Base-by-base conservation (phyloP, 768 basidiomycete genomes). In the Amanita exitialis region DNA sequence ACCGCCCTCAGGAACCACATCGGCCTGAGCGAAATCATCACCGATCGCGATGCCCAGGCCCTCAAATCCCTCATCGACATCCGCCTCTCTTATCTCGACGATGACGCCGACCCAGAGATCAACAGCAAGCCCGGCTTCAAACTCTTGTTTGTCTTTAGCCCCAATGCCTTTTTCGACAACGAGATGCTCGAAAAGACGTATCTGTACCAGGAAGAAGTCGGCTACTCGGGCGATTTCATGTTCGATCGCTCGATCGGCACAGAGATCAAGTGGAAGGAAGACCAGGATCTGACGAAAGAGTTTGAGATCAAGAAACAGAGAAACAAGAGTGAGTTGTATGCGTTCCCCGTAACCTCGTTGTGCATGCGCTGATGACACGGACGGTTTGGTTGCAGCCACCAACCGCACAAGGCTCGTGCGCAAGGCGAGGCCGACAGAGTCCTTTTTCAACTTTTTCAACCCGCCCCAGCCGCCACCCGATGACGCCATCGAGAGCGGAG, bases 231-330 rank as follows among this genome's bases (percentile, higher is more conserved):
- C 60, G 95, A 98, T 73, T 96, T 95, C 62, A 82, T 95, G 44
- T 99, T 95, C 68, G 92, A 96, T 74, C 85, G 81, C 54, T 91
- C 95, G 43, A 81, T 90, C 61, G 95, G 95, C n/a, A 86, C 86
- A 41, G 78, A 84, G 61, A 93, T 99, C 71, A 81, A 84, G 67
- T 99, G 95, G 95, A 95, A 95, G 72, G 93, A 90, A 66, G 94
- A 95, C 59, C 94, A 96, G 72, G 91, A 99, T 69, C 76, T 99
- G 52, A 99, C 95, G 47, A 91, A 92, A 72, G 89, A 90, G 71
- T 88, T 90, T 60, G 95, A 98, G 73, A 94, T 97, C 67, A 96
- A 95, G 79, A 97, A 96, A 76, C 95, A 98, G 71, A 76, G 95
- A 61, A 99, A 99, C 73, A 99, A 97, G 79, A 93, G 94, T 96